Percentiles rank a stretch among this genome's conserved stretches.
These are phyloP conservation scores for Phytophthora pluvialis DNA, from an alignment of 352 stramenopile species.

Conservation along the genomic window DNA sequence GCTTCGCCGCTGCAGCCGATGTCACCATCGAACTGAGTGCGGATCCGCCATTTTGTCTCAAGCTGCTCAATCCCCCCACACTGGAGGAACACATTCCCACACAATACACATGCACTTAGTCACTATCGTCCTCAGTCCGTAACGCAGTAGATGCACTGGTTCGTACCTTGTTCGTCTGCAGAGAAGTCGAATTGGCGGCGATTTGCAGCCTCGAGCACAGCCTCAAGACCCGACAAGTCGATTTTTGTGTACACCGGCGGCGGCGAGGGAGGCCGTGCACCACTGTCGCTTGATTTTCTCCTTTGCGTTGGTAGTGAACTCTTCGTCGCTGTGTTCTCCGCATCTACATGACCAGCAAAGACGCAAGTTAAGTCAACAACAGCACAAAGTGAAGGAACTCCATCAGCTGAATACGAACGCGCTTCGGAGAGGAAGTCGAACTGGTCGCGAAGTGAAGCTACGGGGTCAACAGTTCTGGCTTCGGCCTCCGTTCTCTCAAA, in stretches of 20 bases:
- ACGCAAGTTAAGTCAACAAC: neutral
- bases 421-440: conserved; percentile 38
- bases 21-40: conserved; percentile 23
- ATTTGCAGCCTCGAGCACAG: conserved; percentile 46
- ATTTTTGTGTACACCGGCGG: conserved; percentile 27
- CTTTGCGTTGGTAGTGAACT: conserved; percentile 3
- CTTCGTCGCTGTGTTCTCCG: neutral
- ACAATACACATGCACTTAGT: conserved; percentile 9
- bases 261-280: conserved; percentile 5
- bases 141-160: neutral
- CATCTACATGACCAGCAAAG: conserved; percentile 13
- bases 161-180: conserved; percentile 31
- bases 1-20: conserved; percentile 40
- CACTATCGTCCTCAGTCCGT: neutral
- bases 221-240: conserved; percentile 50
- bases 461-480: conserved; percentile 38
- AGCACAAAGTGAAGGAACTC: neutral
- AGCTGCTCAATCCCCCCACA: conserved; percentile 17
- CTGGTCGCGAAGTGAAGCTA: conserved; percentile 35
- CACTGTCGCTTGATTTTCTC: conserved; percentile 6
- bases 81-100: conserved; percentile 4
- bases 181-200: conserved; percentile 54
- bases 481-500: conserved; percentile 14
- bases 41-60: conserved; percentile 2
- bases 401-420: conserved; percentile 17